Evolutionary conservation across 768 basidiomycete species (phyloP).

Genomic region (Clathrus columnatus): DNA sequence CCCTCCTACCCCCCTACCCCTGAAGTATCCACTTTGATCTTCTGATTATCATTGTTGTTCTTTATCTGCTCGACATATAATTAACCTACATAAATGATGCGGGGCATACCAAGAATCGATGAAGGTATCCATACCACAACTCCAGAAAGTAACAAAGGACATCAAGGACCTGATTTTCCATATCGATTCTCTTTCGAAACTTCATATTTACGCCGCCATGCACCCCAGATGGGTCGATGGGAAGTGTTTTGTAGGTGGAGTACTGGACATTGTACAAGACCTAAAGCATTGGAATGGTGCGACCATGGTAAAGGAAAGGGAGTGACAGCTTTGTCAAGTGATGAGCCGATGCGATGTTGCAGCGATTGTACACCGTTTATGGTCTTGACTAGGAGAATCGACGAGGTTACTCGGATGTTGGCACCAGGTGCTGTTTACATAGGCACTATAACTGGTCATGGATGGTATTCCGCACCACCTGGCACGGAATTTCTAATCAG

Average conservation of each 20-base stretch:
- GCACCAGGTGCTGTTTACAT: constrained; percentile 1
- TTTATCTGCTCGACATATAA: no score
- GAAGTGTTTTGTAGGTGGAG: constrained; percentile 7
- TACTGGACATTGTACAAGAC: neutral
- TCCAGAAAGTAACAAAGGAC: neutral
- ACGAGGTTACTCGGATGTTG: neutral
- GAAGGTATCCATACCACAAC: neutral
- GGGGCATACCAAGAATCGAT: no score
- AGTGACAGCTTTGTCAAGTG: constrained; percentile 4
- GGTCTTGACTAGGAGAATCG: neutral
- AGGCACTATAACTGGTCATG: constrained; percentile 4
- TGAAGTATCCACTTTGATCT: no score
- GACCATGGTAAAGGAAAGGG: constrained; percentile 9
- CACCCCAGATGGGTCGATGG: neutral
- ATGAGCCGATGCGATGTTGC: constrained; percentile 7
- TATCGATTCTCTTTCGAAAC: constrained; percentile 6
- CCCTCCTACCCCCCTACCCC: no score
- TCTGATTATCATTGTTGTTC: no score
- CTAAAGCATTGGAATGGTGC: constrained; percentile 6
- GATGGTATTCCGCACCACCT: constrained; percentile 5
- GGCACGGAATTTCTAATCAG: constrained; percentile 7
- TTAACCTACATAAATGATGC: no score
- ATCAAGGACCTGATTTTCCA: constrained; percentile 5
- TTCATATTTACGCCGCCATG: neutral
- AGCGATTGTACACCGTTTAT: constrained; percentile 2